Evolutionary conservation across 2,329 filamentous ascomycete genomes (phyloP).

Genomic region (Ophiocordyceps australis): DNA sequence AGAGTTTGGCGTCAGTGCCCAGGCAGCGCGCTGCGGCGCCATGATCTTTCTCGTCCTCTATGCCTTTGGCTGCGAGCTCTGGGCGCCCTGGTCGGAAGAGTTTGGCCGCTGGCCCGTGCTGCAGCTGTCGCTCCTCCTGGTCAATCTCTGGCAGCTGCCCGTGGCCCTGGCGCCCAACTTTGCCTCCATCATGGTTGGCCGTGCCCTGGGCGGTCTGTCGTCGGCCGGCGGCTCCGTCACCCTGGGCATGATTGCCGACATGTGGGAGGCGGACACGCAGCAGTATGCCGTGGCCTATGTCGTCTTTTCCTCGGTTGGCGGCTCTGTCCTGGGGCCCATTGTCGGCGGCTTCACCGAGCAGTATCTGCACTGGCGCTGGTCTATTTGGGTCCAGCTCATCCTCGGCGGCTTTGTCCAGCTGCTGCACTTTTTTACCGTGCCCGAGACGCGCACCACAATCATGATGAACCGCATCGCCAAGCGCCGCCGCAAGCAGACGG

Average conservation of each 20-base stretch:
- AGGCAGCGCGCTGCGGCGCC: conserved; percentile 54
- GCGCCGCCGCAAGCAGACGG: conserved; percentile 42
- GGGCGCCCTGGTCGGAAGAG: conserved; percentile 79
- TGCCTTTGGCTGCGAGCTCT: conserved; percentile 73
- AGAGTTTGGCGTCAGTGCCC: conserved; percentile 48
- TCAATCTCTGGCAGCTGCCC: conserved; percentile 61
- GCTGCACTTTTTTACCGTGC: conserved; percentile 50
- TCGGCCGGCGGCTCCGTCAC: conserved; percentile 59
- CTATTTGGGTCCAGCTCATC: conserved; percentile 74
- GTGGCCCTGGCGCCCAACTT: conserved; percentile 61
- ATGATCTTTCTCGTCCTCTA: conserved; percentile 66
- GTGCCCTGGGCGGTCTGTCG: conserved; percentile 49
- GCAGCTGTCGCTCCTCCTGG: conserved; percentile 53
- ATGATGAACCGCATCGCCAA: conserved; percentile 69
- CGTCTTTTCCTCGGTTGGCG: conserved; percentile 64
- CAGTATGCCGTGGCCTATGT: conserved; percentile 62
- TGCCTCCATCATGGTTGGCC: conserved; percentile 48
- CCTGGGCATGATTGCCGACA: conserved; percentile 56
- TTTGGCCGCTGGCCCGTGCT: conserved; percentile 61
- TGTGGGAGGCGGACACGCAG: conserved; percentile 53
- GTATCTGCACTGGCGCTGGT: conserved; percentile 50
- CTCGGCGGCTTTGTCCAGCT: conserved; percentile 53
- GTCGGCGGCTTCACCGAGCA: conserved; percentile 60
- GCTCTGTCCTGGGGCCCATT: conserved; percentile 59
- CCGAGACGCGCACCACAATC: conserved; percentile 60